Base-by-base conservation (phyloP, 768 basidiomycete species). In the Pleurotus sapidus region DNA sequence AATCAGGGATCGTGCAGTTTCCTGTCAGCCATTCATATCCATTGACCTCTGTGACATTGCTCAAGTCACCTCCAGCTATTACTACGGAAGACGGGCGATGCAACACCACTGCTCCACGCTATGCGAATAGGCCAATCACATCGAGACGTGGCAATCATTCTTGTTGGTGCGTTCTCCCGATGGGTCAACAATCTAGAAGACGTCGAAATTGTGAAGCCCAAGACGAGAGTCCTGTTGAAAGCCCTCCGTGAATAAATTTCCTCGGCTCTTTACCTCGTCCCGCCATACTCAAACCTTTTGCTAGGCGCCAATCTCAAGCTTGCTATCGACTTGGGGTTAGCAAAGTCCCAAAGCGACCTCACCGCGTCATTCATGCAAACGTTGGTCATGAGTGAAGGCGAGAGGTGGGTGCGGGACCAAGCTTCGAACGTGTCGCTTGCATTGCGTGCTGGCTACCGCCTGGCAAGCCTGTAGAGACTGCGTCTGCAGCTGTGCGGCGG, bases 301-400 rank as follows among this genome's bases (percentile, higher is more conserved):
- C 57, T 48, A 86, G 89, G 89, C 43, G 81, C 84, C 15, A 93
- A 95, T 68, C 81, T 98, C 55, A 95, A 96, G 68, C 81, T 94
- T 46, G 95, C 94, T 2, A 97, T 98, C 51, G 91, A 95, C 66
- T 88, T 88, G 63, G 93, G 93, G 17, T 78, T 96, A 42, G 82
- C 89, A 60, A 86, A 84, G 64, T 84, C 87, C 0, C 89, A 93
- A 67, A 89, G 84, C 59, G 88, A 92, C 65, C 79, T 98, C 46
- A 89, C 92, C 49, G 91, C 95, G 3, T 94, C 92, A 0, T 98
- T 95, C 71, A 76, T 98, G 64, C 95, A 98, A 73, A 93, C 93
- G 14, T 75, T 98, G 37, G 84, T 98, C 63, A 98, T 98, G 95
- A 93, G 91, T 56, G 95, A 97, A 76, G 95, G 95, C 14, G 91